Conservation (phyloP, 2,329 filamentous ascomycete species). For the Epichloe aotearoae region DNA sequence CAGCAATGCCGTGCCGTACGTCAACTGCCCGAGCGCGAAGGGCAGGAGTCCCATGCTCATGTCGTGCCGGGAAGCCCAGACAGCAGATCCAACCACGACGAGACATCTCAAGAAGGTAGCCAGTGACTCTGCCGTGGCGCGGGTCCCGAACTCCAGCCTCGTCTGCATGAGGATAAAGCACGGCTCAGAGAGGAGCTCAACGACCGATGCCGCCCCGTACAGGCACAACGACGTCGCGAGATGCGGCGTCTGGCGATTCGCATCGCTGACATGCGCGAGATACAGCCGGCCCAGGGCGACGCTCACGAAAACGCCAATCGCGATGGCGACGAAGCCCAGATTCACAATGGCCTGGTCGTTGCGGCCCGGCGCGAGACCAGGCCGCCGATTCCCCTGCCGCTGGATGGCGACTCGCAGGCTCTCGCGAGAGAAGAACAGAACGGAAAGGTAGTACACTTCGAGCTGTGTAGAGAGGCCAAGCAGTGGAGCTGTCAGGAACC, state of each 20-base stretch:
- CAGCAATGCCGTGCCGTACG: constrained; percentile 58
- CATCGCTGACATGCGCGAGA: constrained; percentile 34
- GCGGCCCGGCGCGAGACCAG: constrained; percentile 4
- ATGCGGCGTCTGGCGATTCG: constrained; percentile 46
- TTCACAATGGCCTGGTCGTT: constrained; percentile 72
- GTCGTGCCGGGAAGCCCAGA: constrained; percentile 40
- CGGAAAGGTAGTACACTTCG: constrained; percentile 82
- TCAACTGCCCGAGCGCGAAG: constrained; percentile 76
- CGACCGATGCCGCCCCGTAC: constrained; percentile 42
- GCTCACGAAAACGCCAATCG: constrained; percentile 53
- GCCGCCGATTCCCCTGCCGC: constrained; percentile 38
- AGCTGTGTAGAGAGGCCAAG: constrained; percentile 81
- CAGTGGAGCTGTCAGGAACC: constrained; percentile 72
- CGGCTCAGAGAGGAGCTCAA: constrained; percentile 79
- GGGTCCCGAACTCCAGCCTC: constrained; percentile 62
- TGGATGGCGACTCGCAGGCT: constrained; percentile 85
- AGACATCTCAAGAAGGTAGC: constrained; percentile 69
- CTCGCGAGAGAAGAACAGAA: constrained; percentile 91
- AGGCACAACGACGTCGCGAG: constrained; percentile 40
- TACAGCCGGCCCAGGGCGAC: constrained; percentile 55
- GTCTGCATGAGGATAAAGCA: constrained; percentile 81
- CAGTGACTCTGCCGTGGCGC: constrained; percentile 70
- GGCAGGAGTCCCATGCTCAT: constrained; percentile 62
- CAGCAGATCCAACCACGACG: constrained; percentile 57
- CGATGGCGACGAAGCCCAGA: constrained; percentile 66